Conservation (phyloP, 139 green algal species). For the Closterium sp. region DNA sequence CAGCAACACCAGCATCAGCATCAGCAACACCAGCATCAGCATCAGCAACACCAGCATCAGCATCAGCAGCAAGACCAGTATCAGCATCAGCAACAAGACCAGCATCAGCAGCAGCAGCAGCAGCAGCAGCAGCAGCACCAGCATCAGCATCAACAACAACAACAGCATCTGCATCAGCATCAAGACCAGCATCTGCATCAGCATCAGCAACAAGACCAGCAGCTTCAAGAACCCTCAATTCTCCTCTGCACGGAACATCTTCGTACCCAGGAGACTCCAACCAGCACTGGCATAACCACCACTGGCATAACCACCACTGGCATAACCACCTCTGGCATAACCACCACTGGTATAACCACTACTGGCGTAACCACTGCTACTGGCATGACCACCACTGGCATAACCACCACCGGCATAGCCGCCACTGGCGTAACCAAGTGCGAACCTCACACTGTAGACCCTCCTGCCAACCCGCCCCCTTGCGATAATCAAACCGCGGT, state of each 20-base stretch:
- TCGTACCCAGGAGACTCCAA: not conserved
- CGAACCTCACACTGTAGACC: too few relatives aligned
- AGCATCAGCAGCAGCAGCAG: not conserved
- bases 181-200: not conserved
- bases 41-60: not conserved
- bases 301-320: too few relatives aligned
- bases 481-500: too few relatives aligned
- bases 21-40: too few relatives aligned
- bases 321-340: too few relatives aligned
- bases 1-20: too few relatives aligned
- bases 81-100: too few relatives aligned
- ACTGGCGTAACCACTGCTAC: not conserved
- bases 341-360: too few relatives aligned
- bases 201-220: not conserved
- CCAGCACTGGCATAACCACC: too few relatives aligned
- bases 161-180: not conserved
- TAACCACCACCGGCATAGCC: not conserved
- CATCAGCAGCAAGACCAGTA: not conserved
- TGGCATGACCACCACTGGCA: not conserved
- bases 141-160: not conserved
- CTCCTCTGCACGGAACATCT: not conserved
- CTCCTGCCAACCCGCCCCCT: too few relatives aligned
- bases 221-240: not conserved
- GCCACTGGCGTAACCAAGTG: not conserved
- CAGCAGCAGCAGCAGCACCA: not conserved